Evolutionary conservation across 148 eudicot genomes (phyloP).

Genomic region (Camellia lanceoleosa): DNA sequence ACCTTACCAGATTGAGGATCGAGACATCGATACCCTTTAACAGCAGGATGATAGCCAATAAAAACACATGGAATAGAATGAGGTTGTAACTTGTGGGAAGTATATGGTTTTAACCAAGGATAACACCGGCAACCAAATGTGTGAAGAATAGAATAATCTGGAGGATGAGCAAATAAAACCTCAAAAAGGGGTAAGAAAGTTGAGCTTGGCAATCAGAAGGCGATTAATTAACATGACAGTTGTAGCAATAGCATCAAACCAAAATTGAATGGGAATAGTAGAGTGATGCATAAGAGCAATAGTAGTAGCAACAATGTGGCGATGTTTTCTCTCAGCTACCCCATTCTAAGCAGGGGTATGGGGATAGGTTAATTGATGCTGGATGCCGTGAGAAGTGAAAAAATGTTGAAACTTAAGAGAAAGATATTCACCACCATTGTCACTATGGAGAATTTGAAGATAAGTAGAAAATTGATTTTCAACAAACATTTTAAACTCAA

Average conservation of each 20-base stretch:
- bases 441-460: not conserved
- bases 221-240: not conserved
- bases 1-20: not conserved
- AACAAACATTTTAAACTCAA: not conserved
- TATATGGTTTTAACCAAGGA: not conserved
- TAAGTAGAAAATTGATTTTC: not conserved
- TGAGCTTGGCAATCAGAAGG: not conserved
- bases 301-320: not conserved
- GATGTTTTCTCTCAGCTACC: not conserved
- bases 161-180: not conserved
- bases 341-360: not conserved
- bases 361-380: not conserved
- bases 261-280: not conserved
- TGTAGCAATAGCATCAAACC: not conserved
- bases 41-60: not conserved
- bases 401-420: not conserved
- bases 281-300: not conserved
- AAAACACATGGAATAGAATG: not conserved
- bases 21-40: not conserved
- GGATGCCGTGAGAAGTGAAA: not conserved
- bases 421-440: not conserved
- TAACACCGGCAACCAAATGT: not conserved
- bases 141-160: not conserved
- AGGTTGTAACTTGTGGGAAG: not conserved
- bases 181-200: not conserved